These are phyloP conservation scores for Trichothecium sympodiale DNA, from an alignment of 2,329 filamentous ascomycete genomes.

Conservation along the genomic window DNA sequence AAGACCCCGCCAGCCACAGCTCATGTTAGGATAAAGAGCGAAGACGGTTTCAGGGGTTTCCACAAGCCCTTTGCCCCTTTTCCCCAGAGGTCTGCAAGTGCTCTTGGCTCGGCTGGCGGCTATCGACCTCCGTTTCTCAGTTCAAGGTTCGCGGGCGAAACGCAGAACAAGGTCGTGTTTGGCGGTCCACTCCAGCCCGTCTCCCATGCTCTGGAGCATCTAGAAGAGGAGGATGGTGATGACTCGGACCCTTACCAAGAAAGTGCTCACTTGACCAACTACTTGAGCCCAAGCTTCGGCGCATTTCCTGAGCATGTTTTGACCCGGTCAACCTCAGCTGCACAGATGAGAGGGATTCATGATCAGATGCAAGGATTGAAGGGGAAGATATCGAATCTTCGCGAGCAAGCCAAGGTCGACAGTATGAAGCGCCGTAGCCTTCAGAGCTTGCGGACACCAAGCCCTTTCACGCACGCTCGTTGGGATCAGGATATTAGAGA, in stretches of 20 bases:
- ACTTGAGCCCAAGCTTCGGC: conserved; percentile 35
- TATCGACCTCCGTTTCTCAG: conserved; percentile 38
- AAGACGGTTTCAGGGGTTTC: conserved; percentile 12
- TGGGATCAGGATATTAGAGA: conserved; percentile 18
- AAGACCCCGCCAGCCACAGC: conserved; percentile 8
- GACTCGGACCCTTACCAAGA: conserved; percentile 17
- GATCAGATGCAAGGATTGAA: conserved; percentile 80
- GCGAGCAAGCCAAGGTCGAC: conserved; percentile 69
- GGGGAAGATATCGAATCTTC: conserved; percentile 70
- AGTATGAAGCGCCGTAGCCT: conserved; percentile 67
- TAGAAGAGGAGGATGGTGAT: conserved; percentile 40
- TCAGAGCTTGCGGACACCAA: conserved; percentile 63
- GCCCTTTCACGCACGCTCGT: conserved; percentile 63
- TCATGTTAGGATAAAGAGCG: conserved; percentile 21
- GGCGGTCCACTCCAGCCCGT: too few species aligned
- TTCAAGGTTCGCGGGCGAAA: background rate
- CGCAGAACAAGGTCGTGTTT: too few species aligned
- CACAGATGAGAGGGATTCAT: conserved; percentile 62
- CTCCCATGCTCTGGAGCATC: conserved; percentile 28
- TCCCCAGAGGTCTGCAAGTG: conserved; percentile 51
- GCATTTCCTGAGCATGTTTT: conserved; percentile 34
- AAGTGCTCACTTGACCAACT: conserved; percentile 21
- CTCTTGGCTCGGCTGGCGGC: conserved; percentile 46
- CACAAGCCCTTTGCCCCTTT: conserved; percentile 10
- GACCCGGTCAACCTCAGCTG: conserved; percentile 58